Base-by-base conservation (phyloP, 2,329 filamentous ascomycete genomes). In the Ploettnerulaceae sp. region DNA sequence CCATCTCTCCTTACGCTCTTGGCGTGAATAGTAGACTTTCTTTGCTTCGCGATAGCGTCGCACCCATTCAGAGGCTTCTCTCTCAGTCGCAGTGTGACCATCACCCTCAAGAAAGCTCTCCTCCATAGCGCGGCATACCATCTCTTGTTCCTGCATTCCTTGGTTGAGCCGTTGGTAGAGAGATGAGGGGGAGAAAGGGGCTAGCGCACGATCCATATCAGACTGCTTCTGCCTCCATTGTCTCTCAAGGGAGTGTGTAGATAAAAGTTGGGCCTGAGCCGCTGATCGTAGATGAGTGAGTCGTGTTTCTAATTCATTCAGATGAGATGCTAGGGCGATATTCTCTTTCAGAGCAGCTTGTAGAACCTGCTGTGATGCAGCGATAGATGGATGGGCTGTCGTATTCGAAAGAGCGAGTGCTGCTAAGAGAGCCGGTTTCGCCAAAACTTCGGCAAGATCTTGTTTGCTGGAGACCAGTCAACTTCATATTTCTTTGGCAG, bases 1-100 rank as follows among this genome's bases (percentile, higher is more conserved):
- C 93, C 93, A 97, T 58, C 93, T 77, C 60, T 89, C 86, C 67
- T 90, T 95, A 56, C 88, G 79, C 71, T 97, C 93, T 61, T 84
- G 81, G 48, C 93, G 76, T 44, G 90, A 71, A 61, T 93, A 94
- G 52, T 84, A 83, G 47, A 85, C 70, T 57, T 86, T 85, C 63
- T 83, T 86, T 7, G 86, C 86, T 57, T 91, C 89, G 57, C 89
- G 76, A 54, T 95, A 86, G 59, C 85, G 72, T 60, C 83, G 76
- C 15, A 95, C 79, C 81, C 93, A 97, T 50, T 97, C 91, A 2
- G 75, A 72, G 20, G 86, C 81, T 68, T 97, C 93, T 61, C 87
- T 79, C 69, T 95, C 90, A 18, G 77, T 82, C 3, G 84, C 86
- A 25, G 73, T 64, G 3, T 68, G 69, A n/a, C 61, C 64, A 62